Conservation (phyloP, 192 early-diverging fungal species). For the Coemansia umbellata region DNA sequence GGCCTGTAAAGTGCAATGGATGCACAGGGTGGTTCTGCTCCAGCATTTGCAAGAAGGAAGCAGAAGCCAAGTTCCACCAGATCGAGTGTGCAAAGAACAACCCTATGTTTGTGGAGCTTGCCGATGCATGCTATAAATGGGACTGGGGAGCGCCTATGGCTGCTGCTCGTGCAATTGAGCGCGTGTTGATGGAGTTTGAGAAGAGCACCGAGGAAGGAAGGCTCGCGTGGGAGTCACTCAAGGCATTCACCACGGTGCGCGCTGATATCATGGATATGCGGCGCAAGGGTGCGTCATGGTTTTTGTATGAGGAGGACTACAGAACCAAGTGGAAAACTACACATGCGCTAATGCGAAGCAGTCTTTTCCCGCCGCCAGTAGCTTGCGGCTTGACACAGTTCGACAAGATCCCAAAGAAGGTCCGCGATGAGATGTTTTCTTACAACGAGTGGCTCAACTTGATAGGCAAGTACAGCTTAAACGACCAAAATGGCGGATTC, state of each 20-base stretch:
- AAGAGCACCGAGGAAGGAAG: slow-evolving; percentile 8
- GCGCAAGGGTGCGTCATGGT: slow-evolving; percentile 16
- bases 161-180: slow-evolving; percentile 16
- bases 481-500: slow-evolving; percentile 61
- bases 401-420: slow-evolving; percentile 43
- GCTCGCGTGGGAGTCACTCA: slow-evolving; percentile 8
- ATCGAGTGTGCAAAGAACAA: slow-evolving; percentile 17
- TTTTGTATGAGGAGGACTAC: slow-evolving; percentile 12
- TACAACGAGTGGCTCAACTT: slow-evolving; percentile 55
- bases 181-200: slow-evolving; percentile 20
- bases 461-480: slow-evolving; percentile 59
- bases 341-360: slow-evolving; percentile 39
- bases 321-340: slow-evolving; percentile 9
- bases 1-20: slow-evolving; percentile 5
- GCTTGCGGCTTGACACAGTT: slow-evolving; percentile 51
- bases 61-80: slow-evolving; percentile 10
- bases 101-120: slow-evolving; percentile 7
- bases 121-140: slow-evolving; percentile 3
- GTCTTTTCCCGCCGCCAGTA: slow-evolving; percentile 48
- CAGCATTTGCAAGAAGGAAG: slow-evolving; percentile 12
- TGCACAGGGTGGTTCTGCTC: slow-evolving; percentile 12
- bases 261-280: slow-evolving; percentile 13
- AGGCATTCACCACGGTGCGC: slow-evolving; percentile 16
- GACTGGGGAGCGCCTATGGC: slow-evolving; percentile 20
- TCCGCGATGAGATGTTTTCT: slow-evolving; percentile 49